Base-by-base conservation (phyloP, 305 asterid genomes). In the Fraxinus velutina region DNA sequence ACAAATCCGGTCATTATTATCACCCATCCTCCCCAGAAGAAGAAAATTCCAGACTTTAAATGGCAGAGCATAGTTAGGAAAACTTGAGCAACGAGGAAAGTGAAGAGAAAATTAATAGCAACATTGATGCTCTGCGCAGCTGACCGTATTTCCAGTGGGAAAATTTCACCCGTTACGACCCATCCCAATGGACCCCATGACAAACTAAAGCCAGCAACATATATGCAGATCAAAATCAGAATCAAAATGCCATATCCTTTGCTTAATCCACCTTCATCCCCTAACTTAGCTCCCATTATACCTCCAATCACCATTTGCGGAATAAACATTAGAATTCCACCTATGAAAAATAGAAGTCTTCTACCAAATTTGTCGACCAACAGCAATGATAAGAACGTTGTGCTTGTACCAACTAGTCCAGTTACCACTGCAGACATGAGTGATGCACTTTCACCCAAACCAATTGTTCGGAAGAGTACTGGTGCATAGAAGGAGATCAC, bases 401-500 rank as follows among this genome's bases (percentile, higher is more conserved):
- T 79, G 1, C 44, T 24, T 66, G 83, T 74, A 1, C 88, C 92
- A 2, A 90, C 86, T 9, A 82, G 1, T 19, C 92, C 91, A 1
- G 88, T 86, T 55, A 92, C 88, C 0, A 83, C 88, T 29, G 92
- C 89, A 10, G 96, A 86, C 84, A 92, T 24, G 29, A 92, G 92
- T 0, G 96, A 86, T 13, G 93, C 89, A 36, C 89, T 90, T 47
- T 88, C 90, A 0, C 88, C 91, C 1, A 90, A 85, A 39, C 96
- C 96, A 29, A 90, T 84, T 10, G 89, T 87, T 21, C 84, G 80
- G 74, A 90, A 92, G 15, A 90, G 88, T 0, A 90, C 17, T 2
- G 92, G 92, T 6, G 96, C 92, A 13, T 92, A 92, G 83, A 92
- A 92, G 0, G 92, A 66, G n/a, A 92, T 87, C 80, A 87, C 91